Base-by-base conservation (phyloP, 2,329 filamentous ascomycete species). In the Albifimbria verrucaria region DNA sequence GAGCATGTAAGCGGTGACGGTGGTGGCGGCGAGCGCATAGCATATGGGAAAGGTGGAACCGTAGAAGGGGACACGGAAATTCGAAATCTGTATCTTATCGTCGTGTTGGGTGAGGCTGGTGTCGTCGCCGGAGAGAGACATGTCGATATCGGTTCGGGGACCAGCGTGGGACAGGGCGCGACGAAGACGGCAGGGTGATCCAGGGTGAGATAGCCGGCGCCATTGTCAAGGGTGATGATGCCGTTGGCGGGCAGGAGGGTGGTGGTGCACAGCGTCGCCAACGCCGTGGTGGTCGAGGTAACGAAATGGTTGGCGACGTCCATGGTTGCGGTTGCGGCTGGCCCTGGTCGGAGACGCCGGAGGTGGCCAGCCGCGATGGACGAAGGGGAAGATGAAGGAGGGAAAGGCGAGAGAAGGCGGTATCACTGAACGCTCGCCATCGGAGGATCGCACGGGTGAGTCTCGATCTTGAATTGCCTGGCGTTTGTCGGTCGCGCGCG, bases 41-140 rank as follows among this genome's bases (percentile, higher is more conserved):
- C 90, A 88, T 71, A 96, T 92, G 15, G 94, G 93, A 44, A 94
- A 93, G 20, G 90, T 92, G 36, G 92, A 96, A 51, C 92, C 88
- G 71, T 96, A 96, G 71, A 99, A 99, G 9, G 92, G 92, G 64
- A 96, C 90, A 57, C 83, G 80, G 51, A 90, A 83, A 69, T 92
- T 85, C 55, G 86, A 82, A 57, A 86, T 71, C 36, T 72, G 67
- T 23, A 70, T 68, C 47, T 68, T 66, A n/a, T 68, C 61, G 20
- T 67, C 63, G 48, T 63, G 62, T 39, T 61, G 59, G 39, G 64
- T 65, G 51, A 69, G 62, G 32, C 65, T 66, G 39, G 63, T 67
- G 53, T 72, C 69, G 54, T 74, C 65, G 41, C 71, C 68, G 11
- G 67, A 67, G 51, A 74, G 75, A 42, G 73, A 68, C 47, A 76